Evolutionary conservation across 2,329 filamentous ascomycete species (phyloP), one percentile per base, ranked within the genome.

Genomic region (Leptographium procerum): DNA sequence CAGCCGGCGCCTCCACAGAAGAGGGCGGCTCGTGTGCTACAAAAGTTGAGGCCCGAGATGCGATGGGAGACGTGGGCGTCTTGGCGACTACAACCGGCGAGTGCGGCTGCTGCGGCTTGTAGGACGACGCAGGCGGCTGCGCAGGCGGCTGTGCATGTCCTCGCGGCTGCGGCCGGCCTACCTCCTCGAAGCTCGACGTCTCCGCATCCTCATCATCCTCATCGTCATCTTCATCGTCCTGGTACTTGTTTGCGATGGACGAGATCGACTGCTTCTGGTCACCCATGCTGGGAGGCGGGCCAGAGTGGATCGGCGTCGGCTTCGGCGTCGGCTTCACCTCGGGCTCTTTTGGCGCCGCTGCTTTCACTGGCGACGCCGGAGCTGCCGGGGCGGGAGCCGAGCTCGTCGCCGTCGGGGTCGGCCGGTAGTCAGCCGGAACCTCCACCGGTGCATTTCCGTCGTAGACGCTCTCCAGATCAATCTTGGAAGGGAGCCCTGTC

Each of bases 401-500:
- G 61, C 74, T 69, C 57, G 75, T 70, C 24, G 75, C 58, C 1
- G 74, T 68, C 11, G 79, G 72, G 0, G 58, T 55, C 28, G 86
- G 76, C 70, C 85, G 87, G 70, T 84, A 85, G 65, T 88, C 84
- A 8, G 84, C 75, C 6, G 87, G 69, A 22, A 96, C 80, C 73
- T 96, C 90, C 65, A 88, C 84, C 4, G 90, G 85, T 7, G 85
- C 87, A 62, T 82, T 82, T 57, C 91, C 91, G 47, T 96, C 90
- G 71, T 95, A 97, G 53, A 97, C 72, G 66, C 88, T 91, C 72
- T 95, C 91, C 66, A 99, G 83, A 64, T 94, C 92, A 69, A 99
- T 91, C 80, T 96, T 97, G 61, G 91, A 80, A 9, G 94, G 91
- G 48, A 95, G 73, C 9, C 78, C 90, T 19, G 87, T 86, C 76